A percentile compares a stretch with the other conserved stretches of the same genome.
Conservation (phyloP, 306 rosid genomes). For the Sphenostylis stenocarpa region DNA sequence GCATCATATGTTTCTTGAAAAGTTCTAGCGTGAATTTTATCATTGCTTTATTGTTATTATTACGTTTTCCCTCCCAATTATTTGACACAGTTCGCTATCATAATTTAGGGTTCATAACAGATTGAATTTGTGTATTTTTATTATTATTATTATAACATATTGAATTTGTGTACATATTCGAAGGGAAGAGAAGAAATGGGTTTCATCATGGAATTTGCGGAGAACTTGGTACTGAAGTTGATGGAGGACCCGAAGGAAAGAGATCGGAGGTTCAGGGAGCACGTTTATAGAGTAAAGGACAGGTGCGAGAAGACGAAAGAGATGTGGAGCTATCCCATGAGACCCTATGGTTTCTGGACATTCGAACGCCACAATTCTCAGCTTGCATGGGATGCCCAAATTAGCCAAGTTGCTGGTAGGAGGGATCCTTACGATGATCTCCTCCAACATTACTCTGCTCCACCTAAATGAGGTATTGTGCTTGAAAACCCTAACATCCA, state of each 20-base stretch:
- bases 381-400: slow-evolving; percentile 91
- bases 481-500: background rate
- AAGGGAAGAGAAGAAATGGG: slow-evolving; percentile 48
- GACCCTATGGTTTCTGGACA: slow-evolving; percentile 98
- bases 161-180: slow-evolving; percentile 5
- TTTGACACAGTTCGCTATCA: background rate
- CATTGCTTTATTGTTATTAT: background rate
- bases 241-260: slow-evolving; percentile 97
- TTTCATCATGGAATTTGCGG: slow-evolving; percentile 93
- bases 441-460: slow-evolving; percentile 48
- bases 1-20: background rate
- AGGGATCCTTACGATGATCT: slow-evolving; percentile 93
- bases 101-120: slow-evolving; percentile 15
- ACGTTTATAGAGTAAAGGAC: slow-evolving; percentile 40
- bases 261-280: slow-evolving; percentile 86
- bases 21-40: background rate
- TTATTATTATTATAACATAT: background rate
- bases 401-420: slow-evolving; percentile 79
- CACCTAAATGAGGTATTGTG: slow-evolving; percentile 45
- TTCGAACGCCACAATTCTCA: slow-evolving; percentile 93
- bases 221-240: slow-evolving; percentile 71
- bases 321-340: slow-evolving; percentile 81
- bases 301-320: slow-evolving; percentile 78
- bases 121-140: slow-evolving; percentile 24
- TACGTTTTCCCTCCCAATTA: background rate